phyloP scores from a whole-genome alignment of 225 moss, liverwort and hornwort genomes.

The Polytrichum commune region DNA sequence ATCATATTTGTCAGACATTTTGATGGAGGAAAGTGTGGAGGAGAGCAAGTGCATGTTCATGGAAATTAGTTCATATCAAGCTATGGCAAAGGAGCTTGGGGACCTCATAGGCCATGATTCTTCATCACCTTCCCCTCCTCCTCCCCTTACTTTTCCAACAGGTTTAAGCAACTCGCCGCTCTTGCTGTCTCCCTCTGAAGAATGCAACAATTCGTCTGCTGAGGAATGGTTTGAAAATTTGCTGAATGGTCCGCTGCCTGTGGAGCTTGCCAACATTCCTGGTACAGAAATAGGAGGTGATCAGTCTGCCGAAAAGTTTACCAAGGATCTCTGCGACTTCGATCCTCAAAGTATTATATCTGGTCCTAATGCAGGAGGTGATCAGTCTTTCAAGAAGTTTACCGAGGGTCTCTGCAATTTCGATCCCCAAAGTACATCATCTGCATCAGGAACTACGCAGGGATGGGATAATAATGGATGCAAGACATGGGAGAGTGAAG shows the following conservation, averaged over 20 bases:
- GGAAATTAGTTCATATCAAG: slow-evolving; percentile 27
- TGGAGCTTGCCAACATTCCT: slow-evolving; percentile 25
- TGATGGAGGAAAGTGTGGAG: slow-evolving; percentile 11
- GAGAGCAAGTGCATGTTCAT: slow-evolving; percentile 11
- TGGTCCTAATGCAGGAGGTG: too few relatives aligned
- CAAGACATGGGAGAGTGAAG: too few relatives aligned
- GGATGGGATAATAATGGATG: too few relatives aligned
- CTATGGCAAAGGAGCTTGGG: slow-evolving; percentile 59
- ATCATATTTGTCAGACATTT: slow-evolving; percentile 2
- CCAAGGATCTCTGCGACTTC: not conserved
- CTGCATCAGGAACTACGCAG: too few relatives aligned
- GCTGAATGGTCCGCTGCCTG: slow-evolving; percentile 34
- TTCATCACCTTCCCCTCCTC: not conserved
- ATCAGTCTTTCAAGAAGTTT: too few relatives aligned
- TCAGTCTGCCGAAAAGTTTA: not conserved
- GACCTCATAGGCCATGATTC: slow-evolving; percentile 36
- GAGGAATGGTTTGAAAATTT: slow-evolving; percentile 52
- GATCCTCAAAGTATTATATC: not conserved
- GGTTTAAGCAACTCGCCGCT: not conserved
- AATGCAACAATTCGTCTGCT: slow-evolving; percentile 17
- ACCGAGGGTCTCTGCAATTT: too few relatives aligned
- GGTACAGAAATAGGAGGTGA: slow-evolving; percentile 2
- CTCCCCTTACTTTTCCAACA: not conserved
- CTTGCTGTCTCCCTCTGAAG: not conserved
- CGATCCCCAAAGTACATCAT: too few relatives aligned